Base-by-base conservation (phyloP, 768 basidiomycete species). In the Trametes maxima region DNA sequence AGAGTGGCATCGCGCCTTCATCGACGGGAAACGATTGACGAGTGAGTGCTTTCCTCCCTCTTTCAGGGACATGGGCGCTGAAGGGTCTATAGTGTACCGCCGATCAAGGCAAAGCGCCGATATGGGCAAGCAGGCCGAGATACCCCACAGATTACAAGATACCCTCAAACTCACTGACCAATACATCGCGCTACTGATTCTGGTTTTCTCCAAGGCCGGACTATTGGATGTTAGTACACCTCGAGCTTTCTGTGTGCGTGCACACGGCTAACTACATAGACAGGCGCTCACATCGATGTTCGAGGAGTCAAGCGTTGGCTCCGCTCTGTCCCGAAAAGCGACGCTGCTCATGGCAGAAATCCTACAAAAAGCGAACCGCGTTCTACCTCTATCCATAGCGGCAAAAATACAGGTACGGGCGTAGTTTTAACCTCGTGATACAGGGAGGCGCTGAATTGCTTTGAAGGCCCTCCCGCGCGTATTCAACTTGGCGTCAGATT, bases 1-100 rank as follows among this genome's bases (percentile, higher is more conserved):
- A 1, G 89, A 90, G 46, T 98, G 95, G 94, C 92, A 93, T 71
- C 85, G 93, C 68, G 90, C 92, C 0, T 98, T 96, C 69, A 89
- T 97, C 37, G 89, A 89, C 57, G 95, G 94, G 12, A 85, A 92
- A 49, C 81, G 95, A 28, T 75, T 97, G 55, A 96, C 94, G 2
- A 90, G 95, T 95, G 69, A 62, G 87, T 67, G 3, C 13, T 19
- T 2, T 53, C n/a, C 12, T 17, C 8, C 21, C 24, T 13, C 3
- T 40, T 10, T 21, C 8, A 21, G 5, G 7, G 35, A 22, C 48
- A 14, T 44, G 57, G 39, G 6, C 3, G 28, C 21, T 35, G 13
- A 25, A 40, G 7, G 2, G n/a, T 21, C 48, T 59, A 2, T 63
- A 90, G 87, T 90, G 87, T 90, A 88, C 70, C 85, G 84, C 37